Base-by-base conservation (phyloP, 1,284 basidiomycete species). In the Boletellus dicymbophilus region DNA sequence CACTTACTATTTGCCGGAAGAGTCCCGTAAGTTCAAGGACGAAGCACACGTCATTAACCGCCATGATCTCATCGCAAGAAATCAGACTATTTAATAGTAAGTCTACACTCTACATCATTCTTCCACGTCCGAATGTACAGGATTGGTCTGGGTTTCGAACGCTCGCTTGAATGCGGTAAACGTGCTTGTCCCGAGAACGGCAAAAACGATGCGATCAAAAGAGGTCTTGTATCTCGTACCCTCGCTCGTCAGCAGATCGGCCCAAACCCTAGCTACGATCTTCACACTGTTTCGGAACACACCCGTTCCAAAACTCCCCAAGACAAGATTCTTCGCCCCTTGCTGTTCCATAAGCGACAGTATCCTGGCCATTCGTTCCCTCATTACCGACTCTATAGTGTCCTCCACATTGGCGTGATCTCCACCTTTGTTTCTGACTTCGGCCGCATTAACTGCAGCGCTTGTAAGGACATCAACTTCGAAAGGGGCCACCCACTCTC, bases 221-320 rank as follows among this genome's bases (percentile, higher is more conserved):
- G 81, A 81, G 21, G 63, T 55, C 49, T 61, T 61, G 62, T 84
- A 89, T 36, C 83, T 70, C 27, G 80, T 74, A 11, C 66, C 69
- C 10, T 72, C 63, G 6, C 63, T 69, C 1, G 71, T 63, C 46
- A 89, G 60, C 22, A 87, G 63, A 38, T 84, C 79, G 30, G 75
- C 80, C 83, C 84, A 88, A 15, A 84, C 70, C 41, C 64, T 62
- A 3, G 82, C 84, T 30, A 88, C 73, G 49, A 72, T 68, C 44
- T 68, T 63, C 16, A 88, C 78, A 26, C 76, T 71, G 59, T 89
- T 89, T 54, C 70, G 71, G 66, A 88, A 89, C 8, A 83, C 85
- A 1, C 86, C 87, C 1, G 85, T 89, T 11, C 87, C 87, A 65
- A 87, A 89, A 57, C 81, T 84, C 26, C 88, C 87, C 37, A 89